phyloP scores from a whole-genome alignment of 805 yeast genomes.

The Kuraishia molischiana region DNA sequence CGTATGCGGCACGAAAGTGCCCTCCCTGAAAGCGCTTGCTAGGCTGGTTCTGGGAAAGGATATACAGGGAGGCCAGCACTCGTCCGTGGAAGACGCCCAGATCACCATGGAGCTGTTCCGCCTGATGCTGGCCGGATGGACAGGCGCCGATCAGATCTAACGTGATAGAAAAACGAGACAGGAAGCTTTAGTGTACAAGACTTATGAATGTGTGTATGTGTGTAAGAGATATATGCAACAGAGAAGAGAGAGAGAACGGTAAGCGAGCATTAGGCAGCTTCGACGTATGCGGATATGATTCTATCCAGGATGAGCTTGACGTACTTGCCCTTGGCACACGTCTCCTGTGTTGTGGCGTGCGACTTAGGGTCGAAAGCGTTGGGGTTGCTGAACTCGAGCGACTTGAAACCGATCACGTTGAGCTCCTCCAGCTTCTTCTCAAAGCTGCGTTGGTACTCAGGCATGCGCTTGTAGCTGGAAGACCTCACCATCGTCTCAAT shows the following conservation, averaged over 20 bases:
- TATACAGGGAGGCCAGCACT: conserved; percentile 70
- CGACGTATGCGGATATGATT: conserved; percentile 10
- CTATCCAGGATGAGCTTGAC: conserved; percentile 8
- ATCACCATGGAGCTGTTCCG: conserved; percentile 65
- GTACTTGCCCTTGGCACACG: conserved; percentile 4
- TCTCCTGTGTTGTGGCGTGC: conserved; percentile 2
- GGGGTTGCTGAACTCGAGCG: conserved; percentile 7
- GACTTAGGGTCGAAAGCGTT: conserved; percentile 8
- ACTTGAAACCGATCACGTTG: conserved; percentile 12
- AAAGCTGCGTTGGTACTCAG: conserved; percentile 11
- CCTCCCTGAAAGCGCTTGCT: conserved; percentile 59
- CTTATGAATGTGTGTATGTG: too few species aligned
- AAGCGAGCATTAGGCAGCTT: conserved; percentile 12
- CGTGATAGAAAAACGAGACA: too few species aligned
- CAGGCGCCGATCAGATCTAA: too few species aligned
- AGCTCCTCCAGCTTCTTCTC: conserved; percentile 12
- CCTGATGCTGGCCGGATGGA: neutral
- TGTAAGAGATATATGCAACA: too few species aligned
- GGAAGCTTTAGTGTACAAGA: too few species aligned
- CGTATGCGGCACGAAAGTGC: conserved; percentile 58
- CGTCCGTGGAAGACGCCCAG: conserved; percentile 85
- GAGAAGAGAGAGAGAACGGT: too few species aligned
- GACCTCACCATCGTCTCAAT: conserved; percentile 14
- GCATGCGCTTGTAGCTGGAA: conserved; percentile 19
- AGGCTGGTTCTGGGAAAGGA: conserved; percentile 44